phyloP scores from a whole-genome alignment of 2,329 filamentous ascomycete species.

The Aspergillus sclerotialis region DNA sequence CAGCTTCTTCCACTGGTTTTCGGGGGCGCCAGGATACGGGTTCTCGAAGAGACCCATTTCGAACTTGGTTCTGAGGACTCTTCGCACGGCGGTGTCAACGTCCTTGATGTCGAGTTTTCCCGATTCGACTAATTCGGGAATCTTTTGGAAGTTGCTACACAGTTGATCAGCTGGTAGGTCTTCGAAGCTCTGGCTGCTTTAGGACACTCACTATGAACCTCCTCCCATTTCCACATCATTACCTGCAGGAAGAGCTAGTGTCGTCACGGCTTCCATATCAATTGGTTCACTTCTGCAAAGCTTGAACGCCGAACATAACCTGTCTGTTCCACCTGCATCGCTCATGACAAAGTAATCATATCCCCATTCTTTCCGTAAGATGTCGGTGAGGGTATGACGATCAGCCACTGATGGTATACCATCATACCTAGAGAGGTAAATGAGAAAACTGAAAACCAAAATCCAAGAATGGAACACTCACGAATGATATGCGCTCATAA shows the following conservation, averaged over 20 bases:
- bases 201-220: slow-evolving; percentile 49
- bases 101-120: slow-evolving; percentile 53
- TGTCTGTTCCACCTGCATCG: slow-evolving; percentile 65
- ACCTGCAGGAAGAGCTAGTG: slow-evolving; percentile 58
- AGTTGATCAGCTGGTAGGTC: slow-evolving; percentile 7
- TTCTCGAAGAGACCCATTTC: slow-evolving; percentile 64
- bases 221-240: slow-evolving; percentile 72
- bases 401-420: slow-evolving; percentile 63
- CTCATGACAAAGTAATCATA: slow-evolving; percentile 61
- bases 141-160: slow-evolving; percentile 55
- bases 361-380: slow-evolving; percentile 65
- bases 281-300: slow-evolving; percentile 55
- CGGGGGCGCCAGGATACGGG: slow-evolving; percentile 54
- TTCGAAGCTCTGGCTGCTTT: no score
- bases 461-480: slow-evolving; percentile 10
- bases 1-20: slow-evolving; percentile 48
- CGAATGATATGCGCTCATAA: slow-evolving; percentile 70
- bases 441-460: not conserved
- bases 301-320: slow-evolving; percentile 57
- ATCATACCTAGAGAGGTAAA: slow-evolving; percentile 47
- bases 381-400: slow-evolving; percentile 58
- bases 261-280: slow-evolving; percentile 59
- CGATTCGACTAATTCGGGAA: slow-evolving; percentile 56
- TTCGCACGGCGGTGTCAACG: slow-evolving; percentile 60
- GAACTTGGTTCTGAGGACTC: slow-evolving; percentile 63